Base-by-base conservation (phyloP, 768 basidiomycete genomes). In the Phylloporus rhodoxanthus region DNA sequence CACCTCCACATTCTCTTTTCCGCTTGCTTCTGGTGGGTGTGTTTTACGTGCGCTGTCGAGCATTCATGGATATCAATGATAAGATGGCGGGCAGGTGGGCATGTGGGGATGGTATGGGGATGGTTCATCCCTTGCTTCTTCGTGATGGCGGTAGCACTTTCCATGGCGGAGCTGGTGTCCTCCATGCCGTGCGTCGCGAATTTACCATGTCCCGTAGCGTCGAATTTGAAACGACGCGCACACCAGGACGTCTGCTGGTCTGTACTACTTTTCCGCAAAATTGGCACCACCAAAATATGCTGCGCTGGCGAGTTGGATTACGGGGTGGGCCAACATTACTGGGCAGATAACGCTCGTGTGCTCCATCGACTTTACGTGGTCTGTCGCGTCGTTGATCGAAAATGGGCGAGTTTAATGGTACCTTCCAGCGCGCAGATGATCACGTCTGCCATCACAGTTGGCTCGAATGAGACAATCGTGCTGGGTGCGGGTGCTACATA, bases 221-320 rank as follows among this genome's bases (percentile, higher is more conserved):
- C 21, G 2, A 15, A n/a, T 26, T 20, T 20, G 40, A 42, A 41
- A 47, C 21, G 26, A 37, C 8, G 43, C 32, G 37, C 42, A 43
- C 21, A 17, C 32, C 17, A 87, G 85, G 45, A 88, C 86, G 20
- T 87, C 85, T 54, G 85, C 86, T 7, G 86, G 85, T 0, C 70
- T 88, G 15, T 87, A 87, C 62, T 88, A 87, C 63, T 87, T 87
- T 65, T 83, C 85, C 2, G 82, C 85, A 0, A 87, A 84, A 60
- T 65, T 88, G 38, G 85, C 86, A 2, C 82, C 84, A 1, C 73
- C 74, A 6, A 72, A 75, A 57, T 79, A 80, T 48, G 74, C 81
- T 3, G 73, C 83, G 7, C 66, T 88, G 45, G 79, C 82, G 1
- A 81, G 82, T 54, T 75, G 72, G 72, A 68, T 76, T 46, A 73